phyloP scores from a whole-genome alignment of 140 eudicot species.

The Oenanthe javanica region DNA sequence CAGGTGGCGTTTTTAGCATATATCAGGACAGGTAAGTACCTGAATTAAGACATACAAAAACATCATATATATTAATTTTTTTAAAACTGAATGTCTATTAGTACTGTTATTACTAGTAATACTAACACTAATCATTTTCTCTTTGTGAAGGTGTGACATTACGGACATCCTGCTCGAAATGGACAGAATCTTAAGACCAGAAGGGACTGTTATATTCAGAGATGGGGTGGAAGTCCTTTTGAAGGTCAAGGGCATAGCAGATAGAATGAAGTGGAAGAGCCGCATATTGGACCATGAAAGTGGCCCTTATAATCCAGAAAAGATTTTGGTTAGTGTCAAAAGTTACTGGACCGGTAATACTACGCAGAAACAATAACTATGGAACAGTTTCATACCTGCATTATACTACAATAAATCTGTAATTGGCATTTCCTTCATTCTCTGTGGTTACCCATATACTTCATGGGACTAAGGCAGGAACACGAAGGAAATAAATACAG shows the following conservation, averaged over 20 bases:
- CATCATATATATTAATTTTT: conserved; percentile 26
- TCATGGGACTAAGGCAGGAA: background rate
- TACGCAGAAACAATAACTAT: background rate
- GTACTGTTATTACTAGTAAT: background rate
- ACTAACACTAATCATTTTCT: background rate
- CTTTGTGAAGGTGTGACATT: conserved; percentile 67
- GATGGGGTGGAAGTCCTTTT: conserved; percentile 61
- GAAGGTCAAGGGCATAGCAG: conserved; percentile 49
- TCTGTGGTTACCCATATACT: background rate
- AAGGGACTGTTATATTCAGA: conserved; percentile 80
- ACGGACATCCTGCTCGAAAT: conserved; percentile 73
- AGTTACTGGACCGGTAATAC: conserved; percentile 66
- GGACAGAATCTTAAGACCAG: conserved; percentile 91
- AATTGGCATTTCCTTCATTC: background rate
- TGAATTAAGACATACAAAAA: background rate
- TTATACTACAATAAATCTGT: background rate
- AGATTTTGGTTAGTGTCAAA: conserved; percentile 62
- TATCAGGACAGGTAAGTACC: conserved; percentile 74
- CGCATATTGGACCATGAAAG: conserved; percentile 61
- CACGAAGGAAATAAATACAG: background rate
- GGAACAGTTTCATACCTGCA: background rate
- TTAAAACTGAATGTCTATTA: background rate
- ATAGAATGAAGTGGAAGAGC: conserved; percentile 87
- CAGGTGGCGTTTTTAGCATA: conserved; percentile 67
- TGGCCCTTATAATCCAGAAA: conserved; percentile 59